Percentiles rank a stretch among this genome's conserved stretches.
Conservation (phyloP, 768 basidiomycete genomes). For the Suillus cothurnatus region DNA sequence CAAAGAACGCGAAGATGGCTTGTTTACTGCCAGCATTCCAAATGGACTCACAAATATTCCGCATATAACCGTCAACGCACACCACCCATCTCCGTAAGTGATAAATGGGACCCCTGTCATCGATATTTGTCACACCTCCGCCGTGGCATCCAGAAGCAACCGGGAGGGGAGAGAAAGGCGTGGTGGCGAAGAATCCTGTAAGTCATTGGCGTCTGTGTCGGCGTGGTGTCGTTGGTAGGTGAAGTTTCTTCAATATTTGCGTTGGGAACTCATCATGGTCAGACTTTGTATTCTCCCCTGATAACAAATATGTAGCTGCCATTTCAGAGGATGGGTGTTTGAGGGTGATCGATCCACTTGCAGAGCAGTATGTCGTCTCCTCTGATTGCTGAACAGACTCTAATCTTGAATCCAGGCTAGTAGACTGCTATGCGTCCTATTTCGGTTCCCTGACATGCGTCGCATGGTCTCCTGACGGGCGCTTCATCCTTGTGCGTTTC, state of each 20-base stretch:
- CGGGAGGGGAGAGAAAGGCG: conserved; percentile 63
- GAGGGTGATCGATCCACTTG: conserved; percentile 84
- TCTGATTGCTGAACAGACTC: conserved; percentile 8
- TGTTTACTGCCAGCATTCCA: conserved; percentile 67
- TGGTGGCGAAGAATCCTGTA: conserved; percentile 80
- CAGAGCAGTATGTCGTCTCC: conserved; percentile 67
- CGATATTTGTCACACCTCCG: conserved; percentile 58
- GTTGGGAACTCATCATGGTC: conserved; percentile 9
- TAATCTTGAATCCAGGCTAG: conserved; percentile 53
- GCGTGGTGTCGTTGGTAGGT: conserved; percentile 65
- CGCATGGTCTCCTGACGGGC: conserved; percentile 94
- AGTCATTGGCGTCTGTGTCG: conserved; percentile 45
- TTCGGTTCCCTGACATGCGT: conserved; percentile 91
- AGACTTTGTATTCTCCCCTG: conserved; percentile 95
- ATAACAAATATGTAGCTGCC: conserved; percentile 86
- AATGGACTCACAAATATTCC: conserved; percentile 29
- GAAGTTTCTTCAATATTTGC: neutral
- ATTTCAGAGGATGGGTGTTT: conserved; percentile 93
- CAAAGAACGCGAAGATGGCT: conserved; percentile 86
- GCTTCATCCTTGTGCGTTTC: conserved; percentile 75
- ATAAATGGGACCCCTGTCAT: conserved; percentile 75
- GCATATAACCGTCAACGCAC: conserved; percentile 31
- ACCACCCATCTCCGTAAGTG: conserved; percentile 29
- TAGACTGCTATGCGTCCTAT: conserved; percentile 93
- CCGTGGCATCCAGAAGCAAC: conserved; percentile 76